Conservation (phyloP, 2,329 filamentous ascomycete species). For the Diaporthe vexans region DNA sequence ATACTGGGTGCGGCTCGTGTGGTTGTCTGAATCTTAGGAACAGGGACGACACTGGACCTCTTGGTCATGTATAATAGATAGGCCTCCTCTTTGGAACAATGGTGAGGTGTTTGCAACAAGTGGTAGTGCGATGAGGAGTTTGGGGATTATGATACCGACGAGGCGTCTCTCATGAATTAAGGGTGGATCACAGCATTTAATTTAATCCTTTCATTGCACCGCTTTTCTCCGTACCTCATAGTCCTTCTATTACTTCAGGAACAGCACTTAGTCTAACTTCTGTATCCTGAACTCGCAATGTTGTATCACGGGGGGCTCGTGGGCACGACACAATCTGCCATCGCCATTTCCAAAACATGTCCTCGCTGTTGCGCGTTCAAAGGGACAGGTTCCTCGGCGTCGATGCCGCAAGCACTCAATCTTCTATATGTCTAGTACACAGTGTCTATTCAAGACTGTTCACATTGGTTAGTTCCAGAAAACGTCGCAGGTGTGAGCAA, state of each 20-base stretch:
- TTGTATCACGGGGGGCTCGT: no score
- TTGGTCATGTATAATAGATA: neutral
- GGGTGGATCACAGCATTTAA: neutral
- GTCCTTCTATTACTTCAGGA: neutral
- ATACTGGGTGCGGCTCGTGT: neutral
- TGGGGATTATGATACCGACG: conserved; percentile 24
- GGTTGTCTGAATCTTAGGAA: neutral
- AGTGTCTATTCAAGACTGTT: neutral
- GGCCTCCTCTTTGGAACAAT: neutral
- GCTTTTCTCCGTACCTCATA: neutral
- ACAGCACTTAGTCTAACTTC: no score
- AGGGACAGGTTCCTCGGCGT: neutral
- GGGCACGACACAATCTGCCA: neutral
- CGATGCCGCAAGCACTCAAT: neutral
- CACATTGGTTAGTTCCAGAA: neutral
- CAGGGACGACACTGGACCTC: neutral
- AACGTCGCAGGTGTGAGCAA: neutral
- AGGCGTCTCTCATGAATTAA: conserved; percentile 5
- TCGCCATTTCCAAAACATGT: neutral
- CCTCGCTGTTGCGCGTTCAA: no score
- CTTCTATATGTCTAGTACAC: neutral
- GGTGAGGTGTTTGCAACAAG: neutral
- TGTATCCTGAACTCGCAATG: neutral
- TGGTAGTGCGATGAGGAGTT: conserved; percentile 8
- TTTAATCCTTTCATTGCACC: neutral